Evolutionary conservation across 2,329 filamentous ascomycete genomes (phyloP).

Genomic region (Alternaria postmessia): DNA sequence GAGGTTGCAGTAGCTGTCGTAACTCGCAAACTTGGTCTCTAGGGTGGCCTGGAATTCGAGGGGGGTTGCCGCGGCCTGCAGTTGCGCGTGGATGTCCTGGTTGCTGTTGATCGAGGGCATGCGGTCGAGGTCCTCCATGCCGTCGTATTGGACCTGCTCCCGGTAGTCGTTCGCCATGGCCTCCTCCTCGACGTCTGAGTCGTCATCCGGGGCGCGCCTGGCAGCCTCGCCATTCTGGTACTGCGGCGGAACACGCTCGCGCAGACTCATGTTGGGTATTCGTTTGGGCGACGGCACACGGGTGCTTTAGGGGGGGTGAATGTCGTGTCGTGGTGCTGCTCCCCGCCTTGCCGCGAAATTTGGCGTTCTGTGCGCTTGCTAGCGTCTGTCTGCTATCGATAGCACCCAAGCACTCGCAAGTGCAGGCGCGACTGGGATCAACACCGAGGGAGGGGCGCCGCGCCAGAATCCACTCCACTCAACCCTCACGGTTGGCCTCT

Average conservation of each 20-base stretch:
- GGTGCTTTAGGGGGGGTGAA: conserved; percentile 10
- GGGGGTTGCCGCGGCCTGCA: conserved; percentile 90
- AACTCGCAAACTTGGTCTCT: conserved; percentile 97
- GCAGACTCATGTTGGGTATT: conserved; percentile 32
- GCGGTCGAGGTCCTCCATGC: conserved; percentile 81
- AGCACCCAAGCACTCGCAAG: conserved; percentile 1
- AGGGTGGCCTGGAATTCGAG: conserved; percentile 95
- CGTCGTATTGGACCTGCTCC: conserved; percentile 92
- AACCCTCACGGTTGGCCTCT: neutral
- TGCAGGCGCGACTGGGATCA: conserved; percentile 6
- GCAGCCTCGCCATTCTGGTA: conserved; percentile 54
- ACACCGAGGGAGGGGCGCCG: neutral
- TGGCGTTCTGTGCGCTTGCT: conserved; percentile 28
- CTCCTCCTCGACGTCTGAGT: conserved; percentile 96
- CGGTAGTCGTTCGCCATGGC: conserved; percentile 94
- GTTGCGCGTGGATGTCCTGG: conserved; percentile 92
- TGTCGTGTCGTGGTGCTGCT: conserved; percentile 25
- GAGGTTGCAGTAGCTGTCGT: conserved; percentile 98
- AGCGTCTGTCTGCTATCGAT: conserved; percentile 30
- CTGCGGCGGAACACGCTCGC: conserved; percentile 26
- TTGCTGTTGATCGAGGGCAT: conserved; percentile 69
- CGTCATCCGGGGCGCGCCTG: conserved; percentile 65
- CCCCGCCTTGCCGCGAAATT: conserved; percentile 23
- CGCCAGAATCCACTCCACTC: conserved; percentile 5
- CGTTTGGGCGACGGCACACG: conserved; percentile 14